These are phyloP conservation scores for Poteriospumella lacustris DNA, from an alignment of 108 stramenopile species.

Conservation along the genomic window DNA sequence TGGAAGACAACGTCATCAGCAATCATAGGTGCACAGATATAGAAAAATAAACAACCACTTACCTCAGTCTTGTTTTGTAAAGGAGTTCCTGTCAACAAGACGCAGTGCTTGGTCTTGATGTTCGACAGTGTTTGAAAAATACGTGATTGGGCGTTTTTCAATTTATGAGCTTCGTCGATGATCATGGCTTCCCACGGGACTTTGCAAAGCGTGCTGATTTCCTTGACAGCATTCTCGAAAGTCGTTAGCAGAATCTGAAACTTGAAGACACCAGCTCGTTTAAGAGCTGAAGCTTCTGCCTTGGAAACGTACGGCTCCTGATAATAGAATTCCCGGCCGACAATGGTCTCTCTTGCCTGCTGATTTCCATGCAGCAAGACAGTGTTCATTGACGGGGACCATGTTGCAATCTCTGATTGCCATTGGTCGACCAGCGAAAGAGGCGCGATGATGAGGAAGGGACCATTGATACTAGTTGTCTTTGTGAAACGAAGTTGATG, in stretches of 20 bases:
- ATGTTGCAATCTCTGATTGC: slow-evolving; percentile 75
- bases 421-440: slow-evolving; percentile 81
- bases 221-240: slow-evolving; percentile 79
- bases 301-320: slow-evolving; percentile 40
- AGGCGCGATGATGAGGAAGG: slow-evolving; percentile 86
- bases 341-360: slow-evolving; percentile 73
- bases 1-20: slow-evolving; percentile 30
- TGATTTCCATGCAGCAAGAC: slow-evolving; percentile 86
- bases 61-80: slow-evolving; percentile 88
- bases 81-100: slow-evolving; percentile 95
- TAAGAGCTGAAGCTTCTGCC: slow-evolving; percentile 29
- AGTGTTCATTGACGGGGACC: slow-evolving; percentile 88
- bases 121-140: slow-evolving; percentile 30
- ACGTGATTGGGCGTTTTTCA: slow-evolving; percentile 71
- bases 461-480: slow-evolving; percentile 56
- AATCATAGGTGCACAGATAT: slow-evolving; percentile 87
- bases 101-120: slow-evolving; percentile 64
- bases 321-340: slow-evolving; percentile 81
- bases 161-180: slow-evolving; percentile 88
- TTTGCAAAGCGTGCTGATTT: slow-evolving; percentile 66
- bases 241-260: slow-evolving; percentile 92
- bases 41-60: no score
- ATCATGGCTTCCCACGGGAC: slow-evolving; percentile 71
- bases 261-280: slow-evolving; percentile 67
- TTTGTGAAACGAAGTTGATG: slow-evolving; percentile 41